Evolutionary conservation across 2,329 filamentous ascomycete species (phyloP), one percentile per base, ranked within the genome.

Genomic region (Aspergillus flavus): DNA sequence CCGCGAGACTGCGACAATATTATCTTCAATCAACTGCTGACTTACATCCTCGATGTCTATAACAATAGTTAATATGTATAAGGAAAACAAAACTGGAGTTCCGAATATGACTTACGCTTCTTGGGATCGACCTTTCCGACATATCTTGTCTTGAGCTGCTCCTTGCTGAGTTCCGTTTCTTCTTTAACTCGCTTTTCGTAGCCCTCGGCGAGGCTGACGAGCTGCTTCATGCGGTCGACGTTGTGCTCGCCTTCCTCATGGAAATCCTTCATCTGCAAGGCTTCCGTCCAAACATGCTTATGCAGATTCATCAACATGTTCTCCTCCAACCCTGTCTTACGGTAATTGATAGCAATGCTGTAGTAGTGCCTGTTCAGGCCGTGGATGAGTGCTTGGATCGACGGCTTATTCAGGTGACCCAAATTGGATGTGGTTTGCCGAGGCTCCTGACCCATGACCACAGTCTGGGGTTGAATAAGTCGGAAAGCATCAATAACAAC

Each of bases 271-370:
- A 99, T 98, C 77, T 97, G 89, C 68, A 99, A 81, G 6, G 94
- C 95, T 79, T 99, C 95, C 0, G 96, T 99, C 95, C 95, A 99
- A 52, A 97, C 94, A 71, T 98, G 95, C 85, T 99, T 99, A 86
- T 99, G 95, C 69, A 99, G 84, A 78, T 99, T 99, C 96, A 99
- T 99, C 73, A 99, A 81, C 95, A 99, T 99, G 81, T 97, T 98
- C 85, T 99, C 96, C 79, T 99, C 95, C 57, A 99, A 84, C 1
- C 93, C 94, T 0, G 94, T 97, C 85, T 99, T 99, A 76, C 94
- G 87, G 82, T 99, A 99, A 82, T 97, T 94, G 83, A 99, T 98
- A 64, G 88, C 94, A 76, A 99, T 99, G 72, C 93, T 97, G 86
- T 99, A 99, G 86, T 99, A 99, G 84, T 99, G 95, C 74, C 95